These are phyloP conservation scores for Podaxis mareebaensis DNA, from an alignment of 768 basidiomycete genomes.

Conservation along the genomic window DNA sequence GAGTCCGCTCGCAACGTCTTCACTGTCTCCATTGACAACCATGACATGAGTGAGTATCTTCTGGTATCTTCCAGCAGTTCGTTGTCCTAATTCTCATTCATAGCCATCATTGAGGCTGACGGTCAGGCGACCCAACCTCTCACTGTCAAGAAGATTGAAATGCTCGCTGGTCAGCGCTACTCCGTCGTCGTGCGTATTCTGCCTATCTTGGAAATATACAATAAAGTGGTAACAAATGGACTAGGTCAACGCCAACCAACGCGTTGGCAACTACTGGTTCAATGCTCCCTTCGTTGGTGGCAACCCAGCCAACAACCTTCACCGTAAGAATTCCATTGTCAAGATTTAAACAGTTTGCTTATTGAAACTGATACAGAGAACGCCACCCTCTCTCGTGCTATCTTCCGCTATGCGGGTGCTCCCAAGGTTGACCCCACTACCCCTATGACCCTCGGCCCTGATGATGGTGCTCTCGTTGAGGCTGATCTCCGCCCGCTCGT, in stretches of 20 bases:
- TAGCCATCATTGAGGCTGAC: conserved; percentile 41
- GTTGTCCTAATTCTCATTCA: background rate
- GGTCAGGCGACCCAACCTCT: conserved; percentile 32
- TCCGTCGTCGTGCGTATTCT: conserved; percentile 28
- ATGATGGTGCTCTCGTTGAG: conserved; percentile 33
- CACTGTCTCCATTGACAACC: conserved; percentile 37
- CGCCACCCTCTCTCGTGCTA: conserved; percentile 27
- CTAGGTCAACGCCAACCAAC: conserved; percentile 39
- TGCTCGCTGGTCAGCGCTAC: conserved; percentile 54
- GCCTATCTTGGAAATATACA: background rate
- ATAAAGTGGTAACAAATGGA: background rate
- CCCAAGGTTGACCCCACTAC: conserved; percentile 33
- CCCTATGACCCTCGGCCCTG: conserved; percentile 16
- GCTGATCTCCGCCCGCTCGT: conserved; percentile 34
- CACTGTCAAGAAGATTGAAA: conserved; percentile 38
- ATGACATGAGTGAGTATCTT: conserved; percentile 26
- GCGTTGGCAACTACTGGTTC: conserved; percentile 49
- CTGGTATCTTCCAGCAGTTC: background rate
- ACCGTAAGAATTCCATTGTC: conserved; percentile 22
- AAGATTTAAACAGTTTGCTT: no score
- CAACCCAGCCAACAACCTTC: conserved; percentile 29
- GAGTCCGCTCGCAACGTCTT: conserved; percentile 46
- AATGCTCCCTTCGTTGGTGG: conserved; percentile 35
- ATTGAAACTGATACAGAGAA: conserved; percentile 1
- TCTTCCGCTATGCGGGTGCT: conserved; percentile 42